phyloP scores from a whole-genome alignment of 176 grass and related monocot species.

The Aegilops sharonensis region DNA sequence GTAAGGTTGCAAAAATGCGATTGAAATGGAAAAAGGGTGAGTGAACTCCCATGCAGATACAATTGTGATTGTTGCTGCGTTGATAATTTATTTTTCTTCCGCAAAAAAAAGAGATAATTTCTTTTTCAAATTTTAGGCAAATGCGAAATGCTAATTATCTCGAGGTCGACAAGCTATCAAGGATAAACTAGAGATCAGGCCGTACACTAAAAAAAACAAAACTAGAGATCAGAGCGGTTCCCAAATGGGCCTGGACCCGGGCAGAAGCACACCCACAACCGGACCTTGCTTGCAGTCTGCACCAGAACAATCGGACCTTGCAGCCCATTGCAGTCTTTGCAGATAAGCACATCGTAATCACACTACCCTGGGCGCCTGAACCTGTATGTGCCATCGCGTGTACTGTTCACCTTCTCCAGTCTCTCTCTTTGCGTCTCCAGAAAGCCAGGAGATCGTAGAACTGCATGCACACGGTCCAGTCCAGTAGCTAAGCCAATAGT shows the following conservation, averaged over 20 bases:
- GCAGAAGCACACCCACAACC: neutral
- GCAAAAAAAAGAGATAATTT: too few species aligned
- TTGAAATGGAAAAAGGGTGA: too few species aligned
- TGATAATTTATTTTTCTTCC: too few species aligned
- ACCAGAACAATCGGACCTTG: neutral
- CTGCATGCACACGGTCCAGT: slow-evolving; percentile 18
- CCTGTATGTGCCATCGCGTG: neutral
- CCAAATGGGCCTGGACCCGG: neutral
- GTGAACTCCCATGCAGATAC: too few species aligned
- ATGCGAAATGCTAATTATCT: neutral
- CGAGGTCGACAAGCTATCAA: neutral
- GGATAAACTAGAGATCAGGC: too few species aligned
- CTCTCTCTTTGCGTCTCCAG: slow-evolving; percentile 45
- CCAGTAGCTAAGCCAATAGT: neutral
- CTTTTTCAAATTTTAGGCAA: too few species aligned
- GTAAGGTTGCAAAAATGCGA: too few species aligned
- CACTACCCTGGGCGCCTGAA: too few species aligned
- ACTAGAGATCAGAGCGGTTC: neutral
- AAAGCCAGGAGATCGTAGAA: slow-evolving; percentile 49
- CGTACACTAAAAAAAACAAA: too few species aligned
- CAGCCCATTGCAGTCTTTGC: neutral
- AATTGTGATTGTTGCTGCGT: too few species aligned
- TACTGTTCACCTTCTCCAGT: neutral
- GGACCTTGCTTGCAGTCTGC: neutral
- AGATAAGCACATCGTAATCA: too few species aligned